Base-by-base conservation (phyloP, 2,329 filamentous ascomycete genomes). In the Verticillium nonalfalfae region DNA sequence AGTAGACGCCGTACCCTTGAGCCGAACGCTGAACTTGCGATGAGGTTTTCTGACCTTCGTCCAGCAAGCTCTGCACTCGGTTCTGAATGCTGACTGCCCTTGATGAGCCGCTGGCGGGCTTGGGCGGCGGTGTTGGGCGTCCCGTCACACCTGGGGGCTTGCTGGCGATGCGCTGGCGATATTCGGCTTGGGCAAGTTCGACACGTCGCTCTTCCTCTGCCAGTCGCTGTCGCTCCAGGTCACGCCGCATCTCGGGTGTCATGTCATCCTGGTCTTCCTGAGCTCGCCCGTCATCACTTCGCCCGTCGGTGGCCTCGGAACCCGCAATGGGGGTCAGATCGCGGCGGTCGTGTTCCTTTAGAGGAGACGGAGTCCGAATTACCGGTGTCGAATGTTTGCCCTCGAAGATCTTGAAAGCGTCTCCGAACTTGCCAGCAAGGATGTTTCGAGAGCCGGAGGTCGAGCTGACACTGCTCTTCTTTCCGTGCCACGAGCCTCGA, bases 391-490 rank as follows among this genome's bases (percentile, higher is more conserved):
- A 70, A 63, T 74, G 74, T 62, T 79, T 83, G 31, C 79, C 81
- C 73, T 99, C 95, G 67, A 98, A 98, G 6, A 90, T 85, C 70
- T 94, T 92, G 77, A 98, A 97, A 3, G 94, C 93, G 69, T 97
- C 93, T 0, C 93, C 92, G 72, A 98, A 97, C 67, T 90, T 92
- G 31, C 93, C 91, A 5, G 88, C 89, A n/a, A 97, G 80, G 40
- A 96, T 86, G 61, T 86, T 91, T 74, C 95, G 96, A 33, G 90
- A 90, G 45, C 86, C 87, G 7, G 89, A 86, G 18, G 91, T 75
- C 0, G 89, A 87, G 60, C 90, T 82, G 1, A 96, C 75, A 72
- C 91, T 95, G 1, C 87, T 82, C 11, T 90, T 85, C 73, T 96
- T 96, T 56, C 78, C 77, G 66, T 88, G 85, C 68, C 85, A 88